Conservation (phyloP, 2,329 filamentous ascomycete genomes). For the Hymenoscyphus linearis region DNA sequence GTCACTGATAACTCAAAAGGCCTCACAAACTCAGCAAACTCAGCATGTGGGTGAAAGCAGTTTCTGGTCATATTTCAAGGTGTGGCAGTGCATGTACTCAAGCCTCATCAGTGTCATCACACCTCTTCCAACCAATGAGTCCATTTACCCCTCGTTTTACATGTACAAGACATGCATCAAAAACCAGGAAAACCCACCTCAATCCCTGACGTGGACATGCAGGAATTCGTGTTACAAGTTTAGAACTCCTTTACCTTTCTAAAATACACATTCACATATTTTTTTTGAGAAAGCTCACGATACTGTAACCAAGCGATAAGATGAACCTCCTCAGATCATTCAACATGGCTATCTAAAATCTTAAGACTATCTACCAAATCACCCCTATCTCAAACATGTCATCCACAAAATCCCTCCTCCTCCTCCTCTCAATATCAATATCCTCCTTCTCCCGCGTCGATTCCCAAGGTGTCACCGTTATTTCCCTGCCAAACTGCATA, state of each 20-base stretch:
- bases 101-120: conserved; percentile 14
- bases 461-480: conserved; percentile 10
- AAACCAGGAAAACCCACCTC: conserved; percentile 16
- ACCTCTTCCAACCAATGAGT: not conserved
- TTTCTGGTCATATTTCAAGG: not conserved
- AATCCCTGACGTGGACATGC: conserved; percentile 7
- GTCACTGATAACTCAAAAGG: not conserved
- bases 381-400: conserved; percentile 4
- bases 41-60: not conserved
- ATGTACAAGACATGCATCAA: conserved; percentile 5
- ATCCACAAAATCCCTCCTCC: not conserved
- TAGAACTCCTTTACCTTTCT: not conserved
- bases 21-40: not conserved
- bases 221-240: not conserved
- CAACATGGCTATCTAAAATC: not conserved
- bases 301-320: not conserved
- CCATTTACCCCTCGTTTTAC: not conserved
- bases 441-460: conserved; percentile 19
- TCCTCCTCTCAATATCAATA: conserved; percentile 20
- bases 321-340: not conserved
- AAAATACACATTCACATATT: not conserved
- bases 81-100: conserved; percentile 19
- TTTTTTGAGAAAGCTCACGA: too few species aligned
- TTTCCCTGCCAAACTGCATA: conserved; percentile 31
- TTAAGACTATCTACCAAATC: not conserved